Conservation (phyloP, 768 basidiomycete species). For the Imleria badia region DNA sequence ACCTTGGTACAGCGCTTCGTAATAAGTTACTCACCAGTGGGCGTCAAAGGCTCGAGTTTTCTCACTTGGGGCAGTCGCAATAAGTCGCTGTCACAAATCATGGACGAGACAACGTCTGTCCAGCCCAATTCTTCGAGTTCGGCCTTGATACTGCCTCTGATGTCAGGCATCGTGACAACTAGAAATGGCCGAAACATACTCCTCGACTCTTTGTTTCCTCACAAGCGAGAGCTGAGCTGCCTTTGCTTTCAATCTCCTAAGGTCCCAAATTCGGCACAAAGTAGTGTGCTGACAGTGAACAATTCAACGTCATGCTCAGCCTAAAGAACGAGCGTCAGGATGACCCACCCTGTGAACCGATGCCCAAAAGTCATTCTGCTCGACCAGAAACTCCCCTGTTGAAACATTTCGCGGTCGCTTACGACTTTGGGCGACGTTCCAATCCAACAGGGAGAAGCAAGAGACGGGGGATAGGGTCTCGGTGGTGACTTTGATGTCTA, state of each 20-base stretch:
- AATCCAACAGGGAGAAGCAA: conserved; percentile 4
- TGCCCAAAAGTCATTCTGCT: background rate
- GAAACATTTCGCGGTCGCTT: background rate
- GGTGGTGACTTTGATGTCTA: background rate
- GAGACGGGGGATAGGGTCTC: accelerated
- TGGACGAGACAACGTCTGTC: background rate
- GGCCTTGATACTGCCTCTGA: background rate
- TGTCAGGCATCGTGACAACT: background rate
- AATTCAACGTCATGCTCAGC: background rate
- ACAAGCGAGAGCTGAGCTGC: background rate
- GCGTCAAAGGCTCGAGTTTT: conserved; percentile 1
- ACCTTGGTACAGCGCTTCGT: background rate
- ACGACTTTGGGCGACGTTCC: too few relatives aligned
- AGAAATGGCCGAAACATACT: background rate
- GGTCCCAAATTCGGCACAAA: conserved; percentile 2
- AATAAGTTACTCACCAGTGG: conserved; percentile 4
- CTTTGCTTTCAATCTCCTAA: background rate
- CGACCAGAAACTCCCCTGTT: background rate
- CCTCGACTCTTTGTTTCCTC: conserved; percentile 2
- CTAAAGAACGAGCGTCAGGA: background rate
- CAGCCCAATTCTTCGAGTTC: background rate
- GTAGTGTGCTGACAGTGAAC: conserved; percentile 3
- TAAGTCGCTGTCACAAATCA: background rate
- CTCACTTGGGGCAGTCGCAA: conserved; percentile 6
- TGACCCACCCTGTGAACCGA: conserved; percentile 1